Evolutionary conservation across 2,329 filamentous ascomycete species (phyloP), one percentile per base, ranked within the genome.

Genomic region (Pezicula carpinea): DNA sequence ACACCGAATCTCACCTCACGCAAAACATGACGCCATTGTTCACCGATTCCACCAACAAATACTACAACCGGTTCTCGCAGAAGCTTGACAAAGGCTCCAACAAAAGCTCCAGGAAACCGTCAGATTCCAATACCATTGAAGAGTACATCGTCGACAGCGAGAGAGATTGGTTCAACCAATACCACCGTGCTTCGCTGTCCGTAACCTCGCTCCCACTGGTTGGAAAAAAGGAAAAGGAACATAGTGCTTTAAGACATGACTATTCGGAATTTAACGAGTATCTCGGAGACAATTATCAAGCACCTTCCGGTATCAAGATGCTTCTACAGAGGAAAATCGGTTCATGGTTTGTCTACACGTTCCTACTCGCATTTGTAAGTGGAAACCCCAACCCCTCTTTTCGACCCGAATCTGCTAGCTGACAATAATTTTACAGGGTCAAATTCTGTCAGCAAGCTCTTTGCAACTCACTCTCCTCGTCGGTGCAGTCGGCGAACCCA

Each of bases 11-110:
- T 54, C 79, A 75, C 58, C 75, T 77, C 51, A 71, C 83, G 13
- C 81, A 85, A 58, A 79, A 83, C 46, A 76, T 85, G 0, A 79
- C 82, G 51, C 81, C 80, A 2, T 82, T 80, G 65, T 85, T 85
- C 65, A 83, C 76, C 5, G 82, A 85, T 58, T 73, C 75, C 41
- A 79, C 72, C 19, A 80, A 79, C 23, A 70, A 81, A 50, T 85
- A 80, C 61, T 80, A 77, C 53, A 70, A 70, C 48, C 70, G 67
- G 1, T 84, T 83, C 52, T 74, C 78, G 47, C 71, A 74, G 60
- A 76, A 71, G 59, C 69, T 84, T 1, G 73, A 78, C 29, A 62
- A 65, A 2, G 66, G 84, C 15, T 61, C 56, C 36, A 78, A 74
- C 7, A 69, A 72, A 50, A 81, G 76, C 51, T 83, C 80, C 0